Evolutionary conservation across 805 yeast species (phyloP), one percentile per base, ranked within the genome.

Genomic region (Hanseniaspora opuntiae): DNA sequence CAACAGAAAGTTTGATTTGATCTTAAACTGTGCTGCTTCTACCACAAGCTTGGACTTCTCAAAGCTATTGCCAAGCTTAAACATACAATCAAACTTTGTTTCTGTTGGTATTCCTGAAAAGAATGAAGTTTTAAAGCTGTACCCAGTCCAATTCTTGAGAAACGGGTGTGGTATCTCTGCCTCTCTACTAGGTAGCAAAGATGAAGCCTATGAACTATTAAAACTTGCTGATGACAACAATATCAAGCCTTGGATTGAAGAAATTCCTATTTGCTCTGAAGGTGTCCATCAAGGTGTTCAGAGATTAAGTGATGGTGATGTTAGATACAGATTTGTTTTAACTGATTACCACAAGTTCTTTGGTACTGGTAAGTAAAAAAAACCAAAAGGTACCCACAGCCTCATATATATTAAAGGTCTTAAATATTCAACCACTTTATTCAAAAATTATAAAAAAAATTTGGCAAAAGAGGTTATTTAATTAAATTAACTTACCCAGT

Each of bases 101-200:
- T 71, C 82, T 36, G 87, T 80, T 54, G 90, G 90, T 53, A 71
- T 82, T 61, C 86, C 90, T 52, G 74, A 71, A 47, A 71, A 75
- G 50, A 66, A 59, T 48, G 70, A 66, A 56, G 60, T 60, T 40
- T 62, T 69, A 52, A 59, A 59, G 32, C 73, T 78, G 42, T 65
- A 71, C 46, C 82, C 84, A 52, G 69, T 71, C 62, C 65, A 76
- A 28, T 78, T 79, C 67, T 67, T 80, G 58, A 58, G 65, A 20
- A 61, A 67, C 56, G 83, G 79, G 53, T 65, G 75, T 49, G 68
- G 73, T 44, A 68, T 78, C 56, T 83, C 81, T 52, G 72, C 82
- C 10, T 79, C 87, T 12, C 71, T 72, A 55, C 69, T 76, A 65
- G 93, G 80, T 45, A 74, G 82, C 46, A 78, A 79, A 64, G 65